A percentile compares a stretch with the other conserved stretches of the same genome.
These are phyloP conservation scores for Sicyos baderoa DNA, from an alignment of 306 rosid genomes.

Conservation along the genomic window DNA sequence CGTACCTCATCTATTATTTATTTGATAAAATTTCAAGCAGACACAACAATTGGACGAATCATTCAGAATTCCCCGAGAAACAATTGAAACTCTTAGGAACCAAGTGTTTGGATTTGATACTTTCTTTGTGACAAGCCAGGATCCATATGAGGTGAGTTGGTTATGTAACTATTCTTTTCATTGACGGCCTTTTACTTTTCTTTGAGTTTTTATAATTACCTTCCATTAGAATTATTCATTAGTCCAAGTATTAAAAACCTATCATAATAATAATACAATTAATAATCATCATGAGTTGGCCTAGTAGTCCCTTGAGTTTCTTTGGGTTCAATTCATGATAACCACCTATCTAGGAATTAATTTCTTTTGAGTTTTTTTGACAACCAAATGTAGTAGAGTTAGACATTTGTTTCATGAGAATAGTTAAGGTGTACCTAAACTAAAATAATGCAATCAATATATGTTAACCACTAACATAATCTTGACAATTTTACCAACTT, in stretches of 20 bases:
- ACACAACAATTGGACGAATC: slow-evolving; percentile 67
- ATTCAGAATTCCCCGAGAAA: slow-evolving; percentile 71
- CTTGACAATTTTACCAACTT: not conserved
- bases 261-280: not conserved
- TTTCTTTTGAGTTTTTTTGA: too few relatives aligned
- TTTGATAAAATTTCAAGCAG: slow-evolving; percentile 37
- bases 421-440: too few relatives aligned
- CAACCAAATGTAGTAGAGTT: too few relatives aligned
- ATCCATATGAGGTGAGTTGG: slow-evolving; percentile 78
- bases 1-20: slow-evolving; percentile 21
- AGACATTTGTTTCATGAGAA: too few relatives aligned
- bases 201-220: not conserved
- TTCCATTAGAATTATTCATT: not conserved
- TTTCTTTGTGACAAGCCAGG: slow-evolving; percentile 82
- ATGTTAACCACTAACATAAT: not conserved
- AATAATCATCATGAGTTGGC: too few relatives aligned
- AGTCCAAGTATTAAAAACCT: not conserved
- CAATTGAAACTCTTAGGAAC: slow-evolving; percentile 63
- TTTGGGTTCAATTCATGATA: too few relatives aligned
- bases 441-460: not conserved
- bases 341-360: too few relatives aligned
- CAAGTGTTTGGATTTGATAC: slow-evolving; percentile 96
- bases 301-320: too few relatives aligned
- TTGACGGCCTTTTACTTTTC: not conserved
- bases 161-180: not conserved